Conservation (phyloP, 2,329 filamentous ascomycete species). For the Sphaceloma murrayae region DNA sequence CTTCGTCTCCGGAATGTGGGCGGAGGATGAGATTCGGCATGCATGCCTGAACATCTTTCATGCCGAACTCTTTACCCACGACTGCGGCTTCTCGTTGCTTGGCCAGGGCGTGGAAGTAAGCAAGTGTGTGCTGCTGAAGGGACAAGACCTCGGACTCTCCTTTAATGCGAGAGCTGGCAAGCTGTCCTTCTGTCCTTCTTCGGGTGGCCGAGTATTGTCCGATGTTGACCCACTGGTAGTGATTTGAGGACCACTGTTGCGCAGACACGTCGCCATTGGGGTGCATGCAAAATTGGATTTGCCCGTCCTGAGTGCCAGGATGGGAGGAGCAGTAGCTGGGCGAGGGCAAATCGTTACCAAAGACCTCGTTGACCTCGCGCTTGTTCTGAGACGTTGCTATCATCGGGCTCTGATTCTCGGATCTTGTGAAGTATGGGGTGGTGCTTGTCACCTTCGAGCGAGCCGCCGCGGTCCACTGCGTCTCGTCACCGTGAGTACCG, state of each 20-base stretch:
- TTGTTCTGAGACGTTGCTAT: slow-evolving; percentile 26
- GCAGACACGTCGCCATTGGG: slow-evolving; percentile 40
- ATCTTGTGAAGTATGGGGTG: slow-evolving; percentile 24
- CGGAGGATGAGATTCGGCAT: slow-evolving; percentile 22
- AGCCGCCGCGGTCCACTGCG: slow-evolving; percentile 26
- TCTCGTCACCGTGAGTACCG: slow-evolving; percentile 20
- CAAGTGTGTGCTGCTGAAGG: slow-evolving; percentile 30
- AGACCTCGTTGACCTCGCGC: slow-evolving; percentile 31
- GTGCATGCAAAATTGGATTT: slow-evolving; percentile 39
- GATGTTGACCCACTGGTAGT: slow-evolving; percentile 38
- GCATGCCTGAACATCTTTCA: slow-evolving; percentile 25
- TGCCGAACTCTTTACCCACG: slow-evolving; percentile 26
- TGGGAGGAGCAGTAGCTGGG: slow-evolving; percentile 31
- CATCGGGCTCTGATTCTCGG: slow-evolving; percentile 24
- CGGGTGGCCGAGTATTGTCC: slow-evolving; percentile 36
- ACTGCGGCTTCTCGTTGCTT: slow-evolving; percentile 31
- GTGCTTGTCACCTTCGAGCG: slow-evolving; percentile 19
- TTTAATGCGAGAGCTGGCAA: slow-evolving; percentile 34
- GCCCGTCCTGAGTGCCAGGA: slow-evolving; percentile 31
- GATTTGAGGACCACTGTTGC: slow-evolving; percentile 36
- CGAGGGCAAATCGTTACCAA: slow-evolving; percentile 35
- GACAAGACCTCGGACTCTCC: slow-evolving; percentile 29
- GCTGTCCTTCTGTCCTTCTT: slow-evolving; percentile 36
- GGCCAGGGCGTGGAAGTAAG: slow-evolving; percentile 36
- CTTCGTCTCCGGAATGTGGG: not conserved